These are phyloP conservation scores for Chaetomium globosum DNA, from an alignment of 2,329 filamentous ascomycete species.

Conservation along the genomic window DNA sequence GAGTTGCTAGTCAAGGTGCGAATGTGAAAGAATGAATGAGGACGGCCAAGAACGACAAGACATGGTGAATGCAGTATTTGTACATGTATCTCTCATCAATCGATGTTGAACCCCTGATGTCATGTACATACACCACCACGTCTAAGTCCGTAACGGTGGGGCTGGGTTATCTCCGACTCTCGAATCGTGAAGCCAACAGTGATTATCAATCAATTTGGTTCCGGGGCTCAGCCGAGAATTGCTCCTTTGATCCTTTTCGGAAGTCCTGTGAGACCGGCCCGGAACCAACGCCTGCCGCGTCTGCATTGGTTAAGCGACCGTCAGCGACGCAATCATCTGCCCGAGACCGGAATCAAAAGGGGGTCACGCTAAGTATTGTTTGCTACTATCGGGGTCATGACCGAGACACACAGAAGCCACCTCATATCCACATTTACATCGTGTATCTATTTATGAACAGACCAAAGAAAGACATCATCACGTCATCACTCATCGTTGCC, in stretches of 20 bases:
- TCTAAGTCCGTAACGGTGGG: background rate
- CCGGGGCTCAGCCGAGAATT: background rate
- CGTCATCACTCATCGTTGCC: conserved; percentile 8
- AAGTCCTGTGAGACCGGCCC: background rate
- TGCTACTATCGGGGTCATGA: background rate
- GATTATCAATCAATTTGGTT: conserved; percentile 7
- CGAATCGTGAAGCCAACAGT: background rate
- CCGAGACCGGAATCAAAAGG: background rate
- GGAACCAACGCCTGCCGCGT: background rate
- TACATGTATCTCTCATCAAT: background rate
- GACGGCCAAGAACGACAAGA: background rate
- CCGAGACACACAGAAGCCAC: background rate
- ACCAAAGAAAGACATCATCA: conserved; percentile 1
- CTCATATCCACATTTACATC: background rate
- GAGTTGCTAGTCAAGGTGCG: background rate
- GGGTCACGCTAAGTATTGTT: background rate
- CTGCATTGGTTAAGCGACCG: background rate
- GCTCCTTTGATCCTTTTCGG: background rate
- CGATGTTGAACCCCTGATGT: background rate
- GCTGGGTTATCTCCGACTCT: conserved; percentile 9
- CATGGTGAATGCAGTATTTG: background rate
- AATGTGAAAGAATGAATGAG: background rate
- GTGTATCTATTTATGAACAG: background rate
- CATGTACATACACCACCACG: background rate
- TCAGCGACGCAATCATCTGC: background rate